Conservation (phyloP, 352 stramenopile genomes). For the Phytophthora constricta region DNA sequence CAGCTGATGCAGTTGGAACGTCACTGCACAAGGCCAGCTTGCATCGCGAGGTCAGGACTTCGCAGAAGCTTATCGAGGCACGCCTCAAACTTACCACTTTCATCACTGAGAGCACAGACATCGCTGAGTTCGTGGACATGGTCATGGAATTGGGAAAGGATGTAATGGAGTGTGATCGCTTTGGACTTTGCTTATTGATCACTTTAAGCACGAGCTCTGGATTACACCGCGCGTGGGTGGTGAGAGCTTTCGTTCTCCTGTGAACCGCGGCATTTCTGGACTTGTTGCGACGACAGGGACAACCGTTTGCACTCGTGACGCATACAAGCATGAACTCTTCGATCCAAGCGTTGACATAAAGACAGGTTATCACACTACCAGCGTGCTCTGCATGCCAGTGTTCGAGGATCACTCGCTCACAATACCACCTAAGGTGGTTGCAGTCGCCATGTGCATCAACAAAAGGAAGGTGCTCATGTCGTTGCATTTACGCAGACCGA, state of each 20-base stretch:
- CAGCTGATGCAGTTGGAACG: slow-evolving; percentile 68
- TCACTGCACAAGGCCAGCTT: slow-evolving; percentile 75
- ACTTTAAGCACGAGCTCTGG: slow-evolving; percentile 83
- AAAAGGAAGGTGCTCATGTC: slow-evolving; percentile 83
- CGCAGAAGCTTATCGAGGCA: slow-evolving; percentile 75
- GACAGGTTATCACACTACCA: slow-evolving; percentile 81
- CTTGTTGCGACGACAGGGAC: slow-evolving; percentile 70
- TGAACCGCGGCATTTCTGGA: slow-evolving; percentile 73
- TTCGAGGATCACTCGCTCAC: slow-evolving; percentile 66
- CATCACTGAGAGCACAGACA: slow-evolving; percentile 62
- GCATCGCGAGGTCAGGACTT: slow-evolving; percentile 71
- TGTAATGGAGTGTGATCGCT: slow-evolving; percentile 79
- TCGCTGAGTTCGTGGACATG: slow-evolving; percentile 69
- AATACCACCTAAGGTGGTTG: slow-evolving; percentile 60
- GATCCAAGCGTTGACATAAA: slow-evolving; percentile 71
- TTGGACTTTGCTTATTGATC: slow-evolving; percentile 75
- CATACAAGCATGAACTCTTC: slow-evolving; percentile 79
- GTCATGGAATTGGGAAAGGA: slow-evolving; percentile 79
- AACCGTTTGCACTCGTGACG: slow-evolving; percentile 63
- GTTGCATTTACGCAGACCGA: slow-evolving; percentile 71
- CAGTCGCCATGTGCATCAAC: slow-evolving; percentile 91
- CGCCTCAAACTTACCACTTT: slow-evolving; percentile 71
- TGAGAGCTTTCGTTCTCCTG: slow-evolving; percentile 64
- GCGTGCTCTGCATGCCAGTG: slow-evolving; percentile 75
- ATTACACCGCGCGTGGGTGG: slow-evolving; percentile 63